Conservation (phyloP, 2,329 filamentous ascomycete genomes). For the Cadophora luteo-olivacea region DNA sequence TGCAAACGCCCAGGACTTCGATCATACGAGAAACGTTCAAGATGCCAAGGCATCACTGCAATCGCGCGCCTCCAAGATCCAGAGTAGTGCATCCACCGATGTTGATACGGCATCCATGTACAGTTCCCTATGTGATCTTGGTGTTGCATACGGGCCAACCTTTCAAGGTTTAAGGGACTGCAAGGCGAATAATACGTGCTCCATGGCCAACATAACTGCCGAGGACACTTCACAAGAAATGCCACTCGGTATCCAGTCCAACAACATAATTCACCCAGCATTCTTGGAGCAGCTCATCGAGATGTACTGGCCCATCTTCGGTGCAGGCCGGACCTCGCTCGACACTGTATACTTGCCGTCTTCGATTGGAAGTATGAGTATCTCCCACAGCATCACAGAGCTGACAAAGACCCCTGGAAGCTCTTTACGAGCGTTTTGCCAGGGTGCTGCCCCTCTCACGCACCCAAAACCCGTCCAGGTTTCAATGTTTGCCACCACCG, state of each 20-base stretch:
- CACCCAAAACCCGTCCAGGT: slow-evolving; percentile 49
- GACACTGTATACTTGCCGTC: slow-evolving; percentile 53
- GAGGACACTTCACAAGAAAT: slow-evolving; percentile 53
- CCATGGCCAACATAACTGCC: slow-evolving; percentile 47
- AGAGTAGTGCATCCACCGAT: slow-evolving; percentile 37
- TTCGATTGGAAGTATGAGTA: slow-evolving; percentile 48
- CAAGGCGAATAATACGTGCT: slow-evolving; percentile 46
- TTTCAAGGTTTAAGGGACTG: slow-evolving; percentile 59
- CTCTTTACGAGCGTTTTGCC: slow-evolving; percentile 48
- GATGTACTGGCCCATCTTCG: slow-evolving; percentile 49
- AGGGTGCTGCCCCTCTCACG: slow-evolving; percentile 40
- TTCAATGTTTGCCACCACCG: slow-evolving; percentile 47
- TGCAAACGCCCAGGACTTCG: slow-evolving; percentile 50
- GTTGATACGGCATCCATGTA: slow-evolving; percentile 53
- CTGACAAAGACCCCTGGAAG: slow-evolving; percentile 48
- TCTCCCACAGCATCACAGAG: slow-evolving; percentile 46
- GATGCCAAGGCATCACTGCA: slow-evolving; percentile 37
- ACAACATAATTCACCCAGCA: slow-evolving; percentile 52
- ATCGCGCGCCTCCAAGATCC: slow-evolving; percentile 45
- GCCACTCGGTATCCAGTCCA: slow-evolving; percentile 52
- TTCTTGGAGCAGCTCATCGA: slow-evolving; percentile 56
- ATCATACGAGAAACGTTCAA: slow-evolving; percentile 31
- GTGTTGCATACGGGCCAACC: slow-evolving; percentile 56
- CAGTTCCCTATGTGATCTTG: slow-evolving; percentile 52
- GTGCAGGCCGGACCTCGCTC: slow-evolving; percentile 43